These are phyloP conservation scores for Penicillium sp. DNA, from an alignment of 2,329 filamentous ascomycete species.

Conservation along the genomic window DNA sequence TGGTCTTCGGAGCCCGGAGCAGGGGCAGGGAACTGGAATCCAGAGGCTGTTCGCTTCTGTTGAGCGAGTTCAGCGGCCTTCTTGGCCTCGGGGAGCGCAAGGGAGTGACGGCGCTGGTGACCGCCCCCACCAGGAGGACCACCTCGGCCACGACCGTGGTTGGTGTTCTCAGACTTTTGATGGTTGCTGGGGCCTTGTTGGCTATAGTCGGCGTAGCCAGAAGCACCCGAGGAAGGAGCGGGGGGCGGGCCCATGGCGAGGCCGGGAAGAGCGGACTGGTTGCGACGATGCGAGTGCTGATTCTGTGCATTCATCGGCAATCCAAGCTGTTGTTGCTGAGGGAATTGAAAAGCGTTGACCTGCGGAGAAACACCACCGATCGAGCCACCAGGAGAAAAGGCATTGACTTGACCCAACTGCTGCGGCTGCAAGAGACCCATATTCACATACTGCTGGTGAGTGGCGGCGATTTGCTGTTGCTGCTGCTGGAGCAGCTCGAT, in stretches of 20 bases:
- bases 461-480: slow-evolving; percentile 94
- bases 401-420: slow-evolving; percentile 67
- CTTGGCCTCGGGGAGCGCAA: slow-evolving; percentile 91
- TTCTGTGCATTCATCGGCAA: slow-evolving; percentile 68
- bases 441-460: slow-evolving; percentile 95
- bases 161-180: slow-evolving; percentile 62
- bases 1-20: slow-evolving; percentile 52
- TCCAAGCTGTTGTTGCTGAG: slow-evolving; percentile 65
- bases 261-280: slow-evolving; percentile 92
- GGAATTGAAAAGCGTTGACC: slow-evolving; percentile 79
- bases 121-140: slow-evolving; percentile 60
- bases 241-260: slow-evolving; percentile 88
- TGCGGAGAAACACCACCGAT: slow-evolving; percentile 74
- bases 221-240: slow-evolving; percentile 81
- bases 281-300: slow-evolving; percentile 88
- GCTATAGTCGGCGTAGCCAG: slow-evolving; percentile 80
- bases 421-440: slow-evolving; percentile 90
- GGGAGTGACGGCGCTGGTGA: slow-evolving; percentile 88
- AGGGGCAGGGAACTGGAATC: slow-evolving; percentile 88
- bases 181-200: slow-evolving; percentile 58
- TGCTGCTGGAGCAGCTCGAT: slow-evolving; percentile 96
- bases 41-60: slow-evolving; percentile 89
- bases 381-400: slow-evolving; percentile 61
- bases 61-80: slow-evolving; percentile 95
- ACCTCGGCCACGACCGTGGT: slow-evolving; percentile 67